A percentile compares a stretch with the other conserved stretches of the same genome.
phyloP scores from a whole-genome alignment of 805 yeast genomes.

The Hanseniaspora occidentalis region DNA sequence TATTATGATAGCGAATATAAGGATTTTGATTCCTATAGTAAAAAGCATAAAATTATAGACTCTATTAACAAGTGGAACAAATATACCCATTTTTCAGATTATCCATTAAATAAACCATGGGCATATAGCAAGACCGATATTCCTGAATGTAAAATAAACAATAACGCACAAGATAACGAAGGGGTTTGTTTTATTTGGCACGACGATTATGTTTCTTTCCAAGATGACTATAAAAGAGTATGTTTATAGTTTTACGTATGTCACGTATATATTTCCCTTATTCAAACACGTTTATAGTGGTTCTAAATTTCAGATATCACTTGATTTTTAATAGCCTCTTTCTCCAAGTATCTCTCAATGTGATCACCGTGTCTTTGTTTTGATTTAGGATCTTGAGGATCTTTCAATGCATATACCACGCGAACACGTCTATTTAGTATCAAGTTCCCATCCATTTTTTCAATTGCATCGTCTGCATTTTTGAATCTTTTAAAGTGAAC shows the following conservation, averaged over 20 bases:
- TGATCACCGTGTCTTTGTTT: slow-evolving; percentile 62
- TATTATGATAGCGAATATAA: slow-evolving; percentile 10
- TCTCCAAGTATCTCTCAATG: slow-evolving; percentile 60
- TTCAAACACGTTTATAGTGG: too few relatives aligned
- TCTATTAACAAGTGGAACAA: slow-evolving; percentile 24
- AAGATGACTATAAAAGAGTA: slow-evolving; percentile 7
- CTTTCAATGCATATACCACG: slow-evolving; percentile 63
- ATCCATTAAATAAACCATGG: slow-evolving; percentile 63
- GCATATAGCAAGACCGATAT: slow-evolving; percentile 12
- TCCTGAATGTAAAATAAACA: slow-evolving; percentile 13
- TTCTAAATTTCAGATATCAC: too few relatives aligned
- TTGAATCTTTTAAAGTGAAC: slow-evolving; percentile 52
- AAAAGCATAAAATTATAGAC: slow-evolving; percentile 13
- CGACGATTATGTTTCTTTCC: slow-evolving; percentile 11
- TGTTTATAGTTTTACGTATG: not conserved
- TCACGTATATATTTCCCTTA: not conserved
- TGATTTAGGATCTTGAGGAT: slow-evolving; percentile 28
- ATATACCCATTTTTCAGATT: slow-evolving; percentile 52
- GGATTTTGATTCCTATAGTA: slow-evolving; percentile 11
- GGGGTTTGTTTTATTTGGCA: slow-evolving; percentile 19
- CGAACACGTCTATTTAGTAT: slow-evolving; percentile 53
- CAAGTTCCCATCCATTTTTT: slow-evolving; percentile 51
- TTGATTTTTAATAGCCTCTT: slow-evolving; percentile 40
- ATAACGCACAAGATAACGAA: slow-evolving; percentile 8
- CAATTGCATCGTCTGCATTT: slow-evolving; percentile 59